Conservation (phyloP, 2,329 filamentous ascomycete species). For the Knufia fluminis region DNA sequence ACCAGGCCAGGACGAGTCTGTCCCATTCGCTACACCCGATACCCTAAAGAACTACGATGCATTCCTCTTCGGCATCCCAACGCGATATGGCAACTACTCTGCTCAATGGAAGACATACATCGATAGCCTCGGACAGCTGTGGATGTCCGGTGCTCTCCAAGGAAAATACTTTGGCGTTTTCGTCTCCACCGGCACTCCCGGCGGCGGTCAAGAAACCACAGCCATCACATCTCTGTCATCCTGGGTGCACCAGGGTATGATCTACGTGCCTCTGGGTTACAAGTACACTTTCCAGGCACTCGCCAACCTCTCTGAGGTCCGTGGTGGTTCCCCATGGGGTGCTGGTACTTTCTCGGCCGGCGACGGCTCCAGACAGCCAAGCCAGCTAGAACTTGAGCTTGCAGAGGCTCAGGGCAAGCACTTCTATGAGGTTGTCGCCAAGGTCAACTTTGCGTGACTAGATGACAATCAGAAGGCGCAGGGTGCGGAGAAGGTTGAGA, state of each 20-base stretch:
- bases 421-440: slow-evolving; percentile 70
- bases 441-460: slow-evolving; percentile 68
- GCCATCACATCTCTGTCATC: slow-evolving; percentile 73
- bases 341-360: slow-evolving; percentile 74
- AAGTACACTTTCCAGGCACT: slow-evolving; percentile 65
- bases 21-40: slow-evolving; percentile 54
- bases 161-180: slow-evolving; percentile 91
- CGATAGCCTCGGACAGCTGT: slow-evolving; percentile 82
- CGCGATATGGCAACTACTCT: slow-evolving; percentile 93
- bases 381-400: slow-evolving; percentile 63
- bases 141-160: slow-evolving; percentile 64
- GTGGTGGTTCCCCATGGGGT: slow-evolving; percentile 85
- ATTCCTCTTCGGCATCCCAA: slow-evolving; percentile 89
- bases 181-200: slow-evolving; percentile 71
- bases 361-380: slow-evolving; percentile 79
- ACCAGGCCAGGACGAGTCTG: slow-evolving; percentile 56
- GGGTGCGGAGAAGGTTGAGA: slow-evolving; percentile 22
- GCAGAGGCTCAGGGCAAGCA: slow-evolving; percentile 73
- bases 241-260: slow-evolving; percentile 83
- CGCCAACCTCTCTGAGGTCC: slow-evolving; percentile 65
- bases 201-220: slow-evolving; percentile 91
- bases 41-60: slow-evolving; percentile 70
- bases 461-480: slow-evolving; percentile 44
- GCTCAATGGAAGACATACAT: slow-evolving; percentile 82
- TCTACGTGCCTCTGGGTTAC: slow-evolving; percentile 94